Conservation (phyloP, 805 yeast species). For the Cyberlindnera euphorbiiphila region DNA sequence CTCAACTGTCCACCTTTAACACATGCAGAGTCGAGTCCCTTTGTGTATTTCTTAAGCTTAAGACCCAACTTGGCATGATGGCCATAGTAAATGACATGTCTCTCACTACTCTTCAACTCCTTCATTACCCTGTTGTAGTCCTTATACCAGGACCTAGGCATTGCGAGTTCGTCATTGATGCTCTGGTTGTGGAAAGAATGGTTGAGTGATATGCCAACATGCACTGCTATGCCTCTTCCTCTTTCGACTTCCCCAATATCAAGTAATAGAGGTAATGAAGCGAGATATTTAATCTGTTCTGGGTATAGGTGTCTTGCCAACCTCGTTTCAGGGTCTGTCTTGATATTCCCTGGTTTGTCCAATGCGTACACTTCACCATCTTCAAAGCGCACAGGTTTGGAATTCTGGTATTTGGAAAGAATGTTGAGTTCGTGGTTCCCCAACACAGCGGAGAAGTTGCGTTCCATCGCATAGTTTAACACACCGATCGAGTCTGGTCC, state of each 20-base stretch:
- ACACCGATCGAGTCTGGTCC: constrained; percentile 76
- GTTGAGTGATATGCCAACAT: constrained; percentile 11
- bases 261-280: constrained; percentile 61
- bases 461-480: constrained; percentile 56
- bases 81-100: constrained; percentile 64
- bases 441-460: constrained; percentile 66
- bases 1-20: constrained; percentile 67
- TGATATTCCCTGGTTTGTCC: constrained; percentile 20
- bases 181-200: constrained; percentile 37
- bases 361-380: constrained; percentile 17
- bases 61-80: constrained; percentile 85
- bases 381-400: constrained; percentile 28
- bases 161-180: constrained; percentile 59
- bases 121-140: constrained; percentile 25
- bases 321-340: constrained; percentile 17
- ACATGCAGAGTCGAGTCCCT: constrained; percentile 84
- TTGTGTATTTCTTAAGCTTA: constrained; percentile 56
- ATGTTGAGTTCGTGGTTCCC: constrained; percentile 88
- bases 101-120: constrained; percentile 27
- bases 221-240: constrained; percentile 34
- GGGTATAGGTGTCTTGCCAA: constrained; percentile 39
- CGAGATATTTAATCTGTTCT: constrained; percentile 56
- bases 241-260: constrained; percentile 53
- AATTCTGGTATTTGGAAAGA: constrained; percentile 54
- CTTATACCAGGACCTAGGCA: constrained; percentile 62